Base-by-base conservation (phyloP, 2,329 filamentous ascomycete species). In the Escovopsis sp. region DNA sequence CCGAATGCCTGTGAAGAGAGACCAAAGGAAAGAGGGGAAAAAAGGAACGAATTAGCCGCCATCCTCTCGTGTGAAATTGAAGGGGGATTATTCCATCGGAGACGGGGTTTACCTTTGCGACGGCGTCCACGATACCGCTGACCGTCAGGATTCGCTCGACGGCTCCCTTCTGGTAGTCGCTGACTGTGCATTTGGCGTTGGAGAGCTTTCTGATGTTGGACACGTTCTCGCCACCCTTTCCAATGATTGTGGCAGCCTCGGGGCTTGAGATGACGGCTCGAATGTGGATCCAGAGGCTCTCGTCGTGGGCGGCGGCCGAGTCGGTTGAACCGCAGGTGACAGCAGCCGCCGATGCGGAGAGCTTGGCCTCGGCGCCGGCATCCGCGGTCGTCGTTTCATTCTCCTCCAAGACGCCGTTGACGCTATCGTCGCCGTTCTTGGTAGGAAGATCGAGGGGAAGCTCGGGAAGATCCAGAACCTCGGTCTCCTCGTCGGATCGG, bases 101-200 rank as follows among this genome's bases (percentile, higher is more conserved):
- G 12, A n/a, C 33, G 18, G 33, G 10, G 18, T 18, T 54, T 70
- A 89, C 86, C 78, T 98, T 98, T 53, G 91, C 91, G 51, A 88
- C 88, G 53, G 89, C 89, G 67, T 98, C 91, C 52, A 96, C 89
- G 51, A 86, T 82, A 48, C 91, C 91, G 63, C 89, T 96, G 47
- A 98, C 91, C 30, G 91, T 98, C 56, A 98, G 72, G 57, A 98
- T 95, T 59, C 91, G 85, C 70, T 98, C 91, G 32, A 96, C 88
- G 43, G 91, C 91, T 51, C 91, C 91, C 58, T 94, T 86, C 53
- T 93, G 85, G 58, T 96, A 98, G 65, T 98, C 91, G 67, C 88
- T 95, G 53, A 98, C 91, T 39, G 91, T 98, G 70, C 91, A 98
- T 68, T 96, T 96, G 51, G 91, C 91, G 55, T 87, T 88, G 41